A percentile compares a stretch with the other conserved stretches of the same genome.
Conservation (phyloP, 352 stramenopile species). For the Thalassiosira mediterranea region DNA sequence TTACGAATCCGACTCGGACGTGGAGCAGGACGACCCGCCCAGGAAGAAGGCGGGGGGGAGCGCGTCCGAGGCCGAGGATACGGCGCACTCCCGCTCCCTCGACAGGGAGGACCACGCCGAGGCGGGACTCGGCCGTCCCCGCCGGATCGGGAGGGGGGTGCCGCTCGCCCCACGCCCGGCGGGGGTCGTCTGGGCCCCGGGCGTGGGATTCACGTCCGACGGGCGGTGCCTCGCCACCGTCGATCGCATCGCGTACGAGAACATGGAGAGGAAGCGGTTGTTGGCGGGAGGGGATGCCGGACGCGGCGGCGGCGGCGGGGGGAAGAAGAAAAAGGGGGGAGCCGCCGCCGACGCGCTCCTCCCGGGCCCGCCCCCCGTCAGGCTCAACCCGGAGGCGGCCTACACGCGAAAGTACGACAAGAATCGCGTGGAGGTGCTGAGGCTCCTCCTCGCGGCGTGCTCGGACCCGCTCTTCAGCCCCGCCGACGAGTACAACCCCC, state of each 20-base stretch:
- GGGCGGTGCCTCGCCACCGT: slow-evolving; percentile 27
- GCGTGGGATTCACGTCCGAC: slow-evolving; percentile 56
- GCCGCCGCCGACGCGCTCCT: too few relatives aligned
- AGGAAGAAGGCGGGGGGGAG: neutral
- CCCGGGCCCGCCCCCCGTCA: too few relatives aligned
- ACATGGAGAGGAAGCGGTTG: too few relatives aligned
- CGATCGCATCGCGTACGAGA: too few relatives aligned
- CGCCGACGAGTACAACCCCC: slow-evolving; percentile 89
- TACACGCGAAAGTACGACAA: slow-evolving; percentile 87
- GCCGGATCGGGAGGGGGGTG: slow-evolving; percentile 57
- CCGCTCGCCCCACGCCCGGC: slow-evolving; percentile 56
- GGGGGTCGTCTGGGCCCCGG: slow-evolving; percentile 72
- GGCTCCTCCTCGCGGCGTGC: slow-evolving; percentile 92
- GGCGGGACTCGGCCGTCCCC: slow-evolving; percentile 54
- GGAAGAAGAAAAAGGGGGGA: neutral
- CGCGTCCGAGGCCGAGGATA: slow-evolving; percentile 9
- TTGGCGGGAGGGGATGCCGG: too few relatives aligned
- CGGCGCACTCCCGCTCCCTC: slow-evolving; percentile 28
- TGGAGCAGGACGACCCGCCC: neutral
- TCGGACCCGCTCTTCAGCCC: slow-evolving; percentile 95
- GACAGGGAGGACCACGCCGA: slow-evolving; percentile 63
- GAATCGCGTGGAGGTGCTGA: slow-evolving; percentile 95
- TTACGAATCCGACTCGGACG: slow-evolving; percentile 29
- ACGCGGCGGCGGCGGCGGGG: neutral
- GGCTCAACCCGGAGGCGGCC: slow-evolving; percentile 39